phyloP scores from a whole-genome alignment of 2,329 filamentous ascomycete species.

The Xylaria sp. region DNA sequence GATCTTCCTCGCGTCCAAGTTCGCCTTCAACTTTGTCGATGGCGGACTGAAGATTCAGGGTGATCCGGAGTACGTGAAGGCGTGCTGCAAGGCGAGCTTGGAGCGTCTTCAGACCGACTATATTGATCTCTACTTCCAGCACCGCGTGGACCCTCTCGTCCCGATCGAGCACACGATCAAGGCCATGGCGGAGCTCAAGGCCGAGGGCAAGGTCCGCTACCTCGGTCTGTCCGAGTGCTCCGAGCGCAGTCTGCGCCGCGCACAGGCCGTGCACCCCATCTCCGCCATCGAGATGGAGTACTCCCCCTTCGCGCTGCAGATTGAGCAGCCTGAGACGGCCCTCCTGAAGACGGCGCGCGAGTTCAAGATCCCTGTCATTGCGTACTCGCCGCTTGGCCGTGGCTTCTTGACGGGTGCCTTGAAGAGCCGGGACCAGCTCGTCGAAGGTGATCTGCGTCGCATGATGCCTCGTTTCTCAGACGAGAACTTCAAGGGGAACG shows the following conservation, averaged over 20 bases:
- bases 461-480: conserved; percentile 39
- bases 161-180: conserved; percentile 44
- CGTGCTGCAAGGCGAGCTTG: conserved; percentile 35
- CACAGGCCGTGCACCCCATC: conserved; percentile 43
- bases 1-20: conserved; percentile 50
- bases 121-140: conserved; percentile 51
- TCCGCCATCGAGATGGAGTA: conserved; percentile 49
- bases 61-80: conserved; percentile 26
- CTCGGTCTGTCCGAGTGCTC: conserved; percentile 46
- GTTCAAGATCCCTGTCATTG: conserved; percentile 48
- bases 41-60: conserved; percentile 22
- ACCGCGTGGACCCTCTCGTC: conserved; percentile 41
- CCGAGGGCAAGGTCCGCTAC: conserved; percentile 48
- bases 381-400: conserved; percentile 52
- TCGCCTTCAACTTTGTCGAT: conserved; percentile 36
- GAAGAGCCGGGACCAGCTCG: conserved; percentile 40
- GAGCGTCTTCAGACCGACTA: conserved; percentile 43
- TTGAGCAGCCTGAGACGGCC: conserved; percentile 47
- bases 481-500: conserved; percentile 48
- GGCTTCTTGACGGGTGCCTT: conserved; percentile 48
- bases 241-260: conserved; percentile 45
- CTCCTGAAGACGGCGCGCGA: conserved; percentile 48
- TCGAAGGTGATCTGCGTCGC: conserved; percentile 34
- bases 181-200: conserved; percentile 43
- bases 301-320: conserved; percentile 49